Base-by-base conservation (phyloP, 1,284 basidiomycete species). In the Malassezia slooffiae region DNA sequence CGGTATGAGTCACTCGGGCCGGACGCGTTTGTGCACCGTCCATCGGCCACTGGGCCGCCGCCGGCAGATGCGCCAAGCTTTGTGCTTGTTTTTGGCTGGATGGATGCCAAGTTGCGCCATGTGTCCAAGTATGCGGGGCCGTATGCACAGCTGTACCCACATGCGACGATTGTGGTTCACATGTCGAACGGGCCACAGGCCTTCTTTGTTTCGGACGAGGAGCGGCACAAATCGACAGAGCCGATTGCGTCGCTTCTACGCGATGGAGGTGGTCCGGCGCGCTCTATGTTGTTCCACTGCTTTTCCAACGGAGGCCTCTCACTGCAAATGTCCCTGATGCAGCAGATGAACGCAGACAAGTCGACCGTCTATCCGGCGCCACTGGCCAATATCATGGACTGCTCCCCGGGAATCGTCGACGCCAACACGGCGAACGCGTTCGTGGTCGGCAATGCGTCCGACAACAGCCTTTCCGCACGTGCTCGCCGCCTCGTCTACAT, bases 41-140 rank as follows among this genome's bases (percentile, higher is more conserved):
- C n/a, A n/a, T n/a, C n/a, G n/a, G n/a, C n/a, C n/a, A n/a, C n/a
- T n/a, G n/a, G n/a, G n/a, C 20, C 37, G 2, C 13, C 22, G 3
- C 2, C 27, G 34, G 28, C 26, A n/a, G 11, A 30, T 36, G 27
- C 39, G 6, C 53, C 53, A 2, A 32, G 24, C 21, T 47, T 35
- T 4, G 41, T 57, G 23, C 20, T 68, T 21, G 44, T 68, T 30
- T 58, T 57, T 34, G 65, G 65, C 16, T 68, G 61, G 59, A 62
- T 68, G 63, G 58, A 66, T 38, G 63, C 57, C 0, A 52, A 62
- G 8, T 40, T 66, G 3, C 54, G 53, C 5, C 43, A 66, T 5
- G 52, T 68, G 0, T 31, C 44, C 28, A 68, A 68, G 34, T 68
- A 68, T 38, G 61, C 53, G 1, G 44, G 47, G 19, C 57, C 55